Base-by-base conservation (phyloP, 202 grass and related monocot species). In the Saccharum hybrid region DNA sequence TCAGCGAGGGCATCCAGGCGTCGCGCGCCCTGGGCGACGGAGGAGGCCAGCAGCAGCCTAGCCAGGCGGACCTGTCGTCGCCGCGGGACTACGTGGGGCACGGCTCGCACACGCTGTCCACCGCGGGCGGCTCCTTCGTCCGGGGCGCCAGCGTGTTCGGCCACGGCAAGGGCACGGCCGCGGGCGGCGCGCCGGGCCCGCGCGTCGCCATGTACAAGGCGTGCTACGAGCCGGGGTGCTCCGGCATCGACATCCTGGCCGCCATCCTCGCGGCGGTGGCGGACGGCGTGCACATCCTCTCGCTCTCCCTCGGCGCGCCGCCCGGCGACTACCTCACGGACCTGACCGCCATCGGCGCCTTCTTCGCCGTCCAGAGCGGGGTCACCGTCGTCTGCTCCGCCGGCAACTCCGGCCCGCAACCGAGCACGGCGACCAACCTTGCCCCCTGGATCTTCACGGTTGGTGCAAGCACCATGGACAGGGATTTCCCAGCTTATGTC, bases 91-190 rank as follows among this genome's bases (percentile, higher is more conserved):
- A 23, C 37, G 41, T 38, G 0, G 92, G 94, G 33, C 94, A 97
- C 71, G 94, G 94, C 61, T 60, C 86, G 16, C 94, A 94, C 90
- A 97, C 94, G 46, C 84, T 94, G 64, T 97, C 94, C 21, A 97
- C 94, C 0, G 88, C 86, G 6, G 94, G 83, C 16, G 94, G 94
- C 23, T 45, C 63, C 1, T 62, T 72, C 59, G 88, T 88, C 51
- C 33, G 38, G 4, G 46, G 39, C 42, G 92, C 82, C 36, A 63
- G 81, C 78, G 38, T 84, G 26, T 90, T 84, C 56, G 88, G 82
- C 46, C 78, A 88, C 26, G 94, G 90, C 6, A 56, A 0, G 0
- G 94, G 92, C 74, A 84, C 43, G 10, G 94, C 92, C 1, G 86
- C 88, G 16, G 94, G 94, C 21, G 94, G 94, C 31, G 81, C 92